These are phyloP conservation scores for Draba incana DNA, from an alignment of 345 rosid species.

Conservation along the genomic window DNA sequence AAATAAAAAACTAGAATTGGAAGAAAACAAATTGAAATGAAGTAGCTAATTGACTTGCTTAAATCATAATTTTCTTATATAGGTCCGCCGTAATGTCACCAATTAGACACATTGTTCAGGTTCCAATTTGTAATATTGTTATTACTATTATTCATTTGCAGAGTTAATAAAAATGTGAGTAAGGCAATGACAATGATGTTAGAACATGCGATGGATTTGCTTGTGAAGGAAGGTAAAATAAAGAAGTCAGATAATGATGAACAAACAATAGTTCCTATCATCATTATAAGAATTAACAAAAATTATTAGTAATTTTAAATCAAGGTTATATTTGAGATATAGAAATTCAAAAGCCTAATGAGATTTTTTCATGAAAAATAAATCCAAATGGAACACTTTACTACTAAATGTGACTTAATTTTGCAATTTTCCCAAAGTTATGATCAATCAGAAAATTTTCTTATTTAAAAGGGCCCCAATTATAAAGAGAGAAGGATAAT, in stretches of 20 bases:
- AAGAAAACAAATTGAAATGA: neutral
- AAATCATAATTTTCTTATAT: too few species aligned
- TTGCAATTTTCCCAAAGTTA: too few species aligned
- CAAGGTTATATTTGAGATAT: too few species aligned
- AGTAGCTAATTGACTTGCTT: neutral
- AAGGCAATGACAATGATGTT: conserved; percentile 20
- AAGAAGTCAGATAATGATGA: conserved; percentile 23
- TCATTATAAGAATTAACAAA: too few species aligned
- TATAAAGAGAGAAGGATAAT: too few species aligned
- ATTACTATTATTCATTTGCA: neutral
- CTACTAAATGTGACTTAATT: too few species aligned
- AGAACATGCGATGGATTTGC: conserved; percentile 30
- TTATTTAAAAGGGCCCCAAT: too few species aligned
- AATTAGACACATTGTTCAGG: neutral
- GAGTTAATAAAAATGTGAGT: neutral
- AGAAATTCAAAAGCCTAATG: too few species aligned
- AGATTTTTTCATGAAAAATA: too few species aligned
- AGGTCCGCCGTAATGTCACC: neutral
- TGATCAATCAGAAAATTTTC: too few species aligned
- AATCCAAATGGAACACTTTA: too few species aligned
- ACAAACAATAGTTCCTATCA: conserved; percentile 11
- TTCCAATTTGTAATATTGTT: neutral
- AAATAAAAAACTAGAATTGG: neutral
- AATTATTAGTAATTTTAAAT: too few species aligned
- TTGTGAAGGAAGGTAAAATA: conserved; percentile 25